These are phyloP conservation scores for Gnaphalium uliginosum DNA, from an alignment of 129 eudicot genomes.

Conservation along the genomic window DNA sequence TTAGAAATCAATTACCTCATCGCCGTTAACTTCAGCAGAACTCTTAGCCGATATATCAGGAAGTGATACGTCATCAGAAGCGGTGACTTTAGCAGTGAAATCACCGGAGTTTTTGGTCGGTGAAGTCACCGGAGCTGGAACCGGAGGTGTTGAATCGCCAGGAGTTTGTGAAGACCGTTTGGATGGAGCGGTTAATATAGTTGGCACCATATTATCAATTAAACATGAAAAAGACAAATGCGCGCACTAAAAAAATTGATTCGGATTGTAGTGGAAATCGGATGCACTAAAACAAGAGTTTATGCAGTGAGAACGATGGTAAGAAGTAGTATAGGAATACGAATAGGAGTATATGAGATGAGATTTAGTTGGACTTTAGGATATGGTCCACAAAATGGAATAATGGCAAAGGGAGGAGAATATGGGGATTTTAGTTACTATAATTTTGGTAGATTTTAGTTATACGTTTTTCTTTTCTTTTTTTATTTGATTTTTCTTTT, in stretches of 20 bases:
- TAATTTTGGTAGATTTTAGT: no score
- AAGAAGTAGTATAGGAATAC: no score
- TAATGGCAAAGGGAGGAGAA: no score
- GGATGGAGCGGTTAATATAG: slow-evolving; percentile 33
- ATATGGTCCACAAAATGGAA: no score
- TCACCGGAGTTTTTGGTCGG: slow-evolving; percentile 23
- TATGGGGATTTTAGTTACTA: no score
- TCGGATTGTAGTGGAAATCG: slow-evolving; percentile 26
- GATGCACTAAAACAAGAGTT: no score
- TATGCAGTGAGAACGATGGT: no score
- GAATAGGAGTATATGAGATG: no score
- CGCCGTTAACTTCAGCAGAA: slow-evolving; percentile 20
- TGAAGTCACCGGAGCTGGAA: neutral
- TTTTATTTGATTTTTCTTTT: no score
- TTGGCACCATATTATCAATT: slow-evolving; percentile 24
- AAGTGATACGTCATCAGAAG: slow-evolving; percentile 14
- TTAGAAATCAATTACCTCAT: slow-evolving; percentile 18
- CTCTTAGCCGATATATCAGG: slow-evolving; percentile 24
- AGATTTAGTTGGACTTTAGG: no score
- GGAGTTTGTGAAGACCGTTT: slow-evolving; percentile 8
- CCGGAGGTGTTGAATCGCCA: neutral
- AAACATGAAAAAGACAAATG: neutral
- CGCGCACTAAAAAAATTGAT: neutral
- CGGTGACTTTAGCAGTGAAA: slow-evolving; percentile 9
- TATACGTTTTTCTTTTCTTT: no score